Base-by-base conservation (phyloP, 2,329 filamentous ascomycete species). In the Botryotinia globosa region DNA sequence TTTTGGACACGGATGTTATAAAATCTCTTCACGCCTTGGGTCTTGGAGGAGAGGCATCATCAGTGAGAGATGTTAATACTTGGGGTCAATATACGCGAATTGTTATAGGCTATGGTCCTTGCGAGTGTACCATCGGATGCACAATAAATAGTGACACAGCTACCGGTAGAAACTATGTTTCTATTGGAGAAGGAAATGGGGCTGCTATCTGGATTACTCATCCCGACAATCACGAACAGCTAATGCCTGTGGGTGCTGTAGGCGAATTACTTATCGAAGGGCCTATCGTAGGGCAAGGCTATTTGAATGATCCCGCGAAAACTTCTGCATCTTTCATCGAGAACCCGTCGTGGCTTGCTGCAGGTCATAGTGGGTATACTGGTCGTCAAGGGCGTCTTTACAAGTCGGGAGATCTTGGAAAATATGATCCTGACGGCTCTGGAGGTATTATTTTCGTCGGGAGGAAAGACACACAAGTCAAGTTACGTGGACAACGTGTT, bases 401-500 rank as follows among this genome's bases (percentile, higher is more conserved):
- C 77, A 87, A 87, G 76, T 90, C 88, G 0, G 89, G 88, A 1
- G 88, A 91, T 74, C 81, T 90, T 0, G 88, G 87, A 1, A 83
- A 82, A 39, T 88, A 89, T 71, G 83, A 87, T 61, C 79, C 81
- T 0, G 85, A 89, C 67, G 80, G 78, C n/a, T 84, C 83, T 10
- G 84, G 90, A 56, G 80, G 85, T 14, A 71, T 71, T 65, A 2
- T 69, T 8, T 90, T 88, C 74, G 83, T 90, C 56, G 89, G 89
- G 25, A 85, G 91, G 66, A 90, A 89, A 76, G 90, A 92, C 77
- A 86, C 86, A n/a, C 90, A 90, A 79, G 87, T 91, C 71, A 92
- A 93, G 81, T 82, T 92, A 42, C 84, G 86, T 18, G 92, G 92
- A 39, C 90, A 88, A 75, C 83, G 90, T 71, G 86, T 91, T 69